Evolutionary conservation across 2,329 filamentous ascomycete genomes (phyloP).

Genomic region (Colletotrichum paranaense): DNA sequence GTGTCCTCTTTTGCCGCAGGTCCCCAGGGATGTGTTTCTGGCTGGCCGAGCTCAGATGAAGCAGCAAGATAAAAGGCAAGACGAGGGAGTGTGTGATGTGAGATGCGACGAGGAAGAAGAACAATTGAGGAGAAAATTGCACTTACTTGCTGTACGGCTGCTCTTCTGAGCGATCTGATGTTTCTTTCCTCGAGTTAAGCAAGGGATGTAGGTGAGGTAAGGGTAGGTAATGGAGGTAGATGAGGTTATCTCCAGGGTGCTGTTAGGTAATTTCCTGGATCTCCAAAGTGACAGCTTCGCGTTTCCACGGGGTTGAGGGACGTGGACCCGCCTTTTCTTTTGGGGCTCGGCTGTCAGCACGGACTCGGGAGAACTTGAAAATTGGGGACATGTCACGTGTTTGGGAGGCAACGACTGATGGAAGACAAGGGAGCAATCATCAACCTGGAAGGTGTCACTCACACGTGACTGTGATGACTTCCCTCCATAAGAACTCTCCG

Average conservation of each 20-base stretch:
- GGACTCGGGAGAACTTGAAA: constrained; percentile 15
- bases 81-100: not conserved
- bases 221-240: constrained; percentile 14
- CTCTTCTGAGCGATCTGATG: not conserved
- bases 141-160: constrained; percentile 1
- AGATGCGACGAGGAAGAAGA: not conserved
- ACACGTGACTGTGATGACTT: constrained; percentile 7
- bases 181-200: not conserved
- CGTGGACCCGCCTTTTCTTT: not conserved
- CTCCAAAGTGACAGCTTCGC: constrained; percentile 34
- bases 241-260: constrained; percentile 26
- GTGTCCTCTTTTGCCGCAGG: constrained; percentile 18
- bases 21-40: constrained; percentile 24
- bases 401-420: not conserved
- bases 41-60: constrained; percentile 22
- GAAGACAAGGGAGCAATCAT: not conserved
- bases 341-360: not conserved
- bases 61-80: constrained; percentile 4
- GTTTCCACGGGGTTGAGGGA: not conserved
- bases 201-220: not conserved
- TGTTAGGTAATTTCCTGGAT: constrained; percentile 31
- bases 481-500: not conserved
- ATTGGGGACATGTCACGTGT: constrained; percentile 1
- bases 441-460: too few species aligned
- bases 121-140: not conserved